Percentiles rank a stretch among this genome's conserved stretches.
phyloP scores from a whole-genome alignment of 805 yeast species.

The Tetrapisispora fleetii region DNA sequence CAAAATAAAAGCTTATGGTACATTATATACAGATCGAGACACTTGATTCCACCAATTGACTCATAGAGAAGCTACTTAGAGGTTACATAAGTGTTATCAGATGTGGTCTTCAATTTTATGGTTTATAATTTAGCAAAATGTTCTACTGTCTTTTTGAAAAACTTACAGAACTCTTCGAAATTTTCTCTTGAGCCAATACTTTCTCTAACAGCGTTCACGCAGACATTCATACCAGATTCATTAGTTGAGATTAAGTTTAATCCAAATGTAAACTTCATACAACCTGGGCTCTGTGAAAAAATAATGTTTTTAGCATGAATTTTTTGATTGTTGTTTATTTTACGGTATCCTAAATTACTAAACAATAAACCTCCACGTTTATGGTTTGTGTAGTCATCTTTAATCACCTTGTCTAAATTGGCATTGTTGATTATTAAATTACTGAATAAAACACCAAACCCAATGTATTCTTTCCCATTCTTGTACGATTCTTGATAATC shows the following conservation, averaged over 20 bases:
- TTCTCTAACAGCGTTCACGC: constrained; percentile 12
- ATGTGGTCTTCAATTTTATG: background rate
- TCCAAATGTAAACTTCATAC: constrained; percentile 14
- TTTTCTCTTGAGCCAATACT: constrained; percentile 4
- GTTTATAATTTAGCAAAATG: background rate
- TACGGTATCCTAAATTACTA: constrained; percentile 19
- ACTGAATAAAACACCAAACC: constrained; percentile 17
- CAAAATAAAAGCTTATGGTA: no score
- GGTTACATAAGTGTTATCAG: no score
- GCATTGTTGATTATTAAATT: constrained; percentile 9
- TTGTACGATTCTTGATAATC: constrained; percentile 7
- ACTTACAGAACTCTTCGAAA: constrained; percentile 1
- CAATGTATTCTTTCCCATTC: constrained; percentile 11
- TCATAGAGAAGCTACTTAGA: no score
- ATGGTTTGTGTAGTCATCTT: constrained; percentile 9
- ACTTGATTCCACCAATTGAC: no score
- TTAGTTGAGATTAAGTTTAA: constrained; percentile 15
- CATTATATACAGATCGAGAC: no score
- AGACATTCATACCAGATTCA: constrained; percentile 16
- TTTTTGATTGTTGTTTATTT: constrained; percentile 1
- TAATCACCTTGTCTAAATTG: constrained; percentile 15
- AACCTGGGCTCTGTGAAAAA: constrained; percentile 19
- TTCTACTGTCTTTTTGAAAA: background rate
- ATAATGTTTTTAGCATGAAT: constrained; percentile 10
- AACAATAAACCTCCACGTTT: constrained; percentile 18